Conservation (phyloP, 768 basidiomycete species). For the Sporobolomyces roseus region DNA sequence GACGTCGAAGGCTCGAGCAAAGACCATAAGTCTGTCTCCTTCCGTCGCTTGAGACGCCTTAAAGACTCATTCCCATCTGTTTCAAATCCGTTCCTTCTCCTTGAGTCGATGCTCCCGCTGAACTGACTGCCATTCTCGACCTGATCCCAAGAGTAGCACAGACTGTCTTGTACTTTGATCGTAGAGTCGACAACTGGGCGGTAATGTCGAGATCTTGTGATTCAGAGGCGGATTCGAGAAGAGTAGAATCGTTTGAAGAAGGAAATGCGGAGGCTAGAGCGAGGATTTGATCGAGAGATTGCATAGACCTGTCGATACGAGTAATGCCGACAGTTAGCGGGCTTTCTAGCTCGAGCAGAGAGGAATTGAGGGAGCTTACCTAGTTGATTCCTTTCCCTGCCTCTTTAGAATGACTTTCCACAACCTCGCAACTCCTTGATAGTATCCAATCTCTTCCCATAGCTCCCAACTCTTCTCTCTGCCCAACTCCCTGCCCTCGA, state of each 20-base stretch:
- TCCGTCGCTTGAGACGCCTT: background rate
- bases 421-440: slow-evolving; percentile 73
- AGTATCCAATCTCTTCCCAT: slow-evolving; percentile 95
- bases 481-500: slow-evolving; percentile 85
- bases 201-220: slow-evolving; percentile 59
- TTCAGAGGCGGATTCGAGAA: slow-evolving; percentile 1
- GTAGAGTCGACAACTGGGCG: slow-evolving; percentile 73
- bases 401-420: slow-evolving; percentile 60
- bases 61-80: slow-evolving; percentile 17
- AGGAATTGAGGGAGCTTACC: background rate
- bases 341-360: background rate
- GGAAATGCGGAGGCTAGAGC: slow-evolving; percentile 73
- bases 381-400: slow-evolving; percentile 6
- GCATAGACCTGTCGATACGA: slow-evolving; percentile 52
- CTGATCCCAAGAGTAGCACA: slow-evolving; percentile 75
- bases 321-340: background rate
- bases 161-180: slow-evolving; percentile 78
- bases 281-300: slow-evolving; percentile 67
- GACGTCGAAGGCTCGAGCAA: too few species aligned
- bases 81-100: slow-evolving; percentile 8
- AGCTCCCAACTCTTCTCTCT: slow-evolving; percentile 87
- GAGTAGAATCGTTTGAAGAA: slow-evolving; percentile 62
- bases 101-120: background rate
- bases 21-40: too few species aligned
- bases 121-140: slow-evolving; percentile 49